phyloP scores from a whole-genome alignment of 208 protist genomes.

The Acanthamoeba healyi region DNA sequence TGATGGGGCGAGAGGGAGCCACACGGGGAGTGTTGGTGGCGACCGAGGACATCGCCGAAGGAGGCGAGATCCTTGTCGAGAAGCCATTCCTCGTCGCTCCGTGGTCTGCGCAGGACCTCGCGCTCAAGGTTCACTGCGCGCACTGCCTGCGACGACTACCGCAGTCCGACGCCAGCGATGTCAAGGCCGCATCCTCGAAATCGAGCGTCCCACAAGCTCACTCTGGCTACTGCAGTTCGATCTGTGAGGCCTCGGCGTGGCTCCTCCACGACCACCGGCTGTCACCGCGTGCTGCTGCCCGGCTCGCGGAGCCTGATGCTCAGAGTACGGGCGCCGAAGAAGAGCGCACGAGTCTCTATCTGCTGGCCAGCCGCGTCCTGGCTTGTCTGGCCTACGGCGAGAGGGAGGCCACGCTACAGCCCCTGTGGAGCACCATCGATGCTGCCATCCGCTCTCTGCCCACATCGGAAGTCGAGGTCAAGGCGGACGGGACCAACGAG shows the following conservation, averaged over 20 bases:
- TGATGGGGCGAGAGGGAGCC: not conserved
- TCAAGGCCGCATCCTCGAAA: not conserved
- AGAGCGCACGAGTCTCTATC: not conserved
- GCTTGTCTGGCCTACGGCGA: not conserved
- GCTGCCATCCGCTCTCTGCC: not conserved
- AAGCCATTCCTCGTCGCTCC: not conserved
- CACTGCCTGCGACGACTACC: not conserved
- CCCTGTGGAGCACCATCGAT: not conserved
- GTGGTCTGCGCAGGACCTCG: not conserved
- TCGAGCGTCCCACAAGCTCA: not conserved
- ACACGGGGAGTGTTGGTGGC: not conserved
- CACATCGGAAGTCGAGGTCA: not conserved
- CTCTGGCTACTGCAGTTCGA: not conserved
- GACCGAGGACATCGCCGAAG: not conserved
- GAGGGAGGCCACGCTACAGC: not conserved
- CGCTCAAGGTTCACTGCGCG: not conserved
- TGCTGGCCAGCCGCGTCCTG: conserved; percentile 1
- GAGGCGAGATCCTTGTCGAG: not conserved
- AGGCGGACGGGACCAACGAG: not conserved
- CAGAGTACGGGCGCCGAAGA: not conserved
- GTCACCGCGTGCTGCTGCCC: not conserved
- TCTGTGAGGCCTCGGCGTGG: not conserved
- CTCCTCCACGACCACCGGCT: not conserved
- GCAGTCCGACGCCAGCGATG: not conserved
- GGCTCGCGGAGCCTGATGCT: not conserved